Evolutionary conservation across 352 stramenopile species (phyloP).

Genomic region (Phytopythium delawarense): DNA sequence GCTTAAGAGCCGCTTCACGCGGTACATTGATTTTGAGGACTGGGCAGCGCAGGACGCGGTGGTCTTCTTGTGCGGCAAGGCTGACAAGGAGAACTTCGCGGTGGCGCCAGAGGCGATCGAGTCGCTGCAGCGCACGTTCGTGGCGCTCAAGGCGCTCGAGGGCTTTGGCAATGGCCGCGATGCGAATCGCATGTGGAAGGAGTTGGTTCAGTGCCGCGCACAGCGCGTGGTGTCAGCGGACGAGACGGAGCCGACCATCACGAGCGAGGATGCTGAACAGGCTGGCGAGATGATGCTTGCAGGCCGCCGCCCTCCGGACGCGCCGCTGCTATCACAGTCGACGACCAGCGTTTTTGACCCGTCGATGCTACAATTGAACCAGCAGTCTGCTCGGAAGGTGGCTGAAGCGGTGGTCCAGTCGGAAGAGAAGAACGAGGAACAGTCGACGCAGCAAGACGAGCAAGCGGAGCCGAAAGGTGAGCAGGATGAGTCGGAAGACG

Average conservation of each 20-base stretch:
- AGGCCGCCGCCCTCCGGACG: conserved; percentile 32
- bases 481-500: conserved; percentile 14
- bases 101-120: conserved; percentile 23
- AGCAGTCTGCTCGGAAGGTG: not conserved
- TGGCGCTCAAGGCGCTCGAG: conserved; percentile 33
- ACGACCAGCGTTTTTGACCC: not conserved
- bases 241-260: conserved; percentile 52
- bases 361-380: not conserved
- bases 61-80: conserved; percentile 46
- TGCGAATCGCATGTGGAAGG: conserved; percentile 64
- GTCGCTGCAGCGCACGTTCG: conserved; percentile 31
- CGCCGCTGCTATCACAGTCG: conserved; percentile 23
- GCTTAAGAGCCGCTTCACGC: conserved; percentile 88
- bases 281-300: conserved; percentile 31
- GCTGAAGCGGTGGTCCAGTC: not conserved
- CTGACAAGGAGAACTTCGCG: conserved; percentile 32
- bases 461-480: conserved; percentile 20
- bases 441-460: conserved; percentile 7
- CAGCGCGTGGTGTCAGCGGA: conserved; percentile 41
- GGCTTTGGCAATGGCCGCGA: conserved; percentile 76
- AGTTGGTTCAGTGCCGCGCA: conserved; percentile 54
- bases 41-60: conserved; percentile 84
- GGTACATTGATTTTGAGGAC: conserved; percentile 87
- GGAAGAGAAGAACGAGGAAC: not conserved
- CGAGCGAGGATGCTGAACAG: conserved; percentile 29